Evolutionary conservation across 805 yeast species (phyloP), one percentile per base, ranked within the genome.

Genomic region (Barnettozyma vustinii): DNA sequence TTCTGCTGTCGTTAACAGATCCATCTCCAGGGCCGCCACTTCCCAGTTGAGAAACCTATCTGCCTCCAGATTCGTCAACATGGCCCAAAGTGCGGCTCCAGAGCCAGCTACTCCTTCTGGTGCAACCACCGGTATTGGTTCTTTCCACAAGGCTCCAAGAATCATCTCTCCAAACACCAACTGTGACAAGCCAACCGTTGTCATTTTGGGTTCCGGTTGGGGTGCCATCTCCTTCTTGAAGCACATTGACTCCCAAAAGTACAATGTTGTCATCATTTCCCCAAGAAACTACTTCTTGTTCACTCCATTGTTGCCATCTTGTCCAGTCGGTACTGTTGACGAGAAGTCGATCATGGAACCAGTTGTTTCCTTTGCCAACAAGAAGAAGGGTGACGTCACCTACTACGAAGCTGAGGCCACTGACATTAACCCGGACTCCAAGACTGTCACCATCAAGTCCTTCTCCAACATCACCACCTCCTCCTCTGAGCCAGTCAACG

Each of bases 271-370:
- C 44, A 82, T 91, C 49, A 86, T 91, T 42, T 88, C 96, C 39
- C 97, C 98, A 54, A 81, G 97, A 73, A 92, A 91, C 75, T 92
- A 88, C 75, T 90, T 91, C 72, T 75, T 91, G 60, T 91, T 92
- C 77, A 91, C 98, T 50, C 97, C 98, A n/a, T 74, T 91, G 65
- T 76, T 91, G 60, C 97, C 98, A 42, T 87, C 96, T 23, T 87
- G 92, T 57, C 96, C 97, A 49, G 91, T 96, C 36, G 97, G 97
- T 55, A 87, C 96, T 45, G 81, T 89, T 51, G 96, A 88, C 62
- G 69, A 80, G 56, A 87, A 94, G 68, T 91, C 97, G 21, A 91
- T 91, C 64, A 85, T 89, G 70, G 97, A 91, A 68, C 96, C 97
- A 30, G 89, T 92, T 48, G 81, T 96, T 69, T 75, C 87, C 46